Conservation (phyloP, 257 asterid species). For the Nicotiana knightiana region DNA sequence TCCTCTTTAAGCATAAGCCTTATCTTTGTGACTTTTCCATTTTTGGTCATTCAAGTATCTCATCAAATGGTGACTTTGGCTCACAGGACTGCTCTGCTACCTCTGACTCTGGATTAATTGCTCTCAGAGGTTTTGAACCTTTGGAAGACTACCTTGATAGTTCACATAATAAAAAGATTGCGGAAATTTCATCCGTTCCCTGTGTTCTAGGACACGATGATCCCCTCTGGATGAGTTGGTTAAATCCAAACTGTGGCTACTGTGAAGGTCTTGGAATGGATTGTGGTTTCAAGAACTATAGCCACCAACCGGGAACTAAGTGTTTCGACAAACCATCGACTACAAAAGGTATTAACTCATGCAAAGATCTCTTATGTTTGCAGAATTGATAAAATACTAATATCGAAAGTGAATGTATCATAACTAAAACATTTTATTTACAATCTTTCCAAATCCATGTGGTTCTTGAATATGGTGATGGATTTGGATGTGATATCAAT, state of each 20-base stretch:
- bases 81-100: no score
- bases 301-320: background rate
- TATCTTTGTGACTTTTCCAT: background rate
- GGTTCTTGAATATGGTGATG: no score
- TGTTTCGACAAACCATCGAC: background rate
- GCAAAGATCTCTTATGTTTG: background rate
- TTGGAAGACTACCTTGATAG: no score
- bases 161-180: background rate
- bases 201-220: accelerated
- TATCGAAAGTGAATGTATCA: background rate
- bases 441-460: background rate
- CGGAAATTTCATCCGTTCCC: background rate
- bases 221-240: background rate
- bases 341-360: background rate
- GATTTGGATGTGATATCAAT: no score
- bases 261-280: background rate
- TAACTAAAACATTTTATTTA: background rate
- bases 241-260: background rate
- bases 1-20: background rate
- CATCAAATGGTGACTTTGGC: no score
- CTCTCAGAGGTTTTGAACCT: no score
- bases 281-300: background rate
- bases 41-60: background rate
- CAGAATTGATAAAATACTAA: background rate
- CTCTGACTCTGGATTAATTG: no score